phyloP scores from a whole-genome alignment of 306 rosid genomes.

The Leucaena leucocephala region DNA sequence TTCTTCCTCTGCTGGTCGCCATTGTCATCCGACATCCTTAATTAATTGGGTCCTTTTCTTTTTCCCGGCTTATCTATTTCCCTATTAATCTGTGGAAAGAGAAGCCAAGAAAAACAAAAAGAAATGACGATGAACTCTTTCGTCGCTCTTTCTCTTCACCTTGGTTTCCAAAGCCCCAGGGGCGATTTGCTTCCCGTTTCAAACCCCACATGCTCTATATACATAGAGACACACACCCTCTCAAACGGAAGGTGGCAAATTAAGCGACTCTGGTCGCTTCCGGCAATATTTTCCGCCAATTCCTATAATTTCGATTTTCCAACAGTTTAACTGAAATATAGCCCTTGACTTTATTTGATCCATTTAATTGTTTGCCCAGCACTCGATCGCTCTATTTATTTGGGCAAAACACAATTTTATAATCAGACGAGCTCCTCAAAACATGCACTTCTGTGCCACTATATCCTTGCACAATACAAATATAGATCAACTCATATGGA shows the following conservation, averaged over 20 bases:
- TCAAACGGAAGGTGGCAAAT: background rate
- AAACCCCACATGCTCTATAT: slow-evolving; percentile 16
- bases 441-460: background rate
- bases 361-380: background rate
- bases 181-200: slow-evolving; percentile 14
- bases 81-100: background rate
- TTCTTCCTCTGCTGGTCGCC: background rate
- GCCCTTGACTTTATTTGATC: background rate
- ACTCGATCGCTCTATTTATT: background rate
- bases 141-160: background rate
- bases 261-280: background rate
- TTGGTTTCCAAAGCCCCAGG: slow-evolving; percentile 17
- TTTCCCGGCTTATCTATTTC: background rate
- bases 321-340: background rate
- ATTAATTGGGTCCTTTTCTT: background rate
- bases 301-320: background rate
- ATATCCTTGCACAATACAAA: background rate
- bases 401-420: background rate
- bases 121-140: background rate
- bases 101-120: background rate
- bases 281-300: background rate
- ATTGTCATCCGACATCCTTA: background rate
- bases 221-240: background rate
- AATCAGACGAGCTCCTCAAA: background rate
- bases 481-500: background rate